These are phyloP conservation scores for Penicillium silybi DNA, from an alignment of 495 filamentous ascomycete genomes.

Conservation along the genomic window DNA sequence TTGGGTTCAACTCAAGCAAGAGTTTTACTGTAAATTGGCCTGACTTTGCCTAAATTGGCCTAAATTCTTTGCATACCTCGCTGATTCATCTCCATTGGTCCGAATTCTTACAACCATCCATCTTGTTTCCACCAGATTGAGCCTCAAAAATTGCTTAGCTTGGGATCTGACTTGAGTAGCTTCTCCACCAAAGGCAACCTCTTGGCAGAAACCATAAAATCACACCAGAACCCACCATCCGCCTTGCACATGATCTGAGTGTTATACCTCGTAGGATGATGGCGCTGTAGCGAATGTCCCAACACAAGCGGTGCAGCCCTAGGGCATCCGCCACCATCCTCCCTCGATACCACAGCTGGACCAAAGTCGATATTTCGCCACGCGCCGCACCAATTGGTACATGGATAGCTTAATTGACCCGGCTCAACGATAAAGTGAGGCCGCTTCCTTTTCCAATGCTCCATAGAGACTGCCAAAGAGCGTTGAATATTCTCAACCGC, in stretches of 20 bases:
- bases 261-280: neutral
- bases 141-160: neutral
- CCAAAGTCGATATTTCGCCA: conserved; percentile 1
- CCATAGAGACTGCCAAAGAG: neutral
- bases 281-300: neutral
- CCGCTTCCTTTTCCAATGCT: neutral
- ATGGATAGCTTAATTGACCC: neutral
- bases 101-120: too few relatives aligned
- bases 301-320: neutral
- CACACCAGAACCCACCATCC: neutral
- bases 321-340: neutral
- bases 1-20: too few relatives aligned
- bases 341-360: neutral
- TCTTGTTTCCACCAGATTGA: neutral
- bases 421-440: neutral
- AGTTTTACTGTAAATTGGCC: too few relatives aligned
- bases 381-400: conserved; percentile 1
- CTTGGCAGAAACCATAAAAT: neutral
- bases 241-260: neutral
- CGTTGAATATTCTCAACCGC: neutral
- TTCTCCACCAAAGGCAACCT: neutral
- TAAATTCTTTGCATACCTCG: too few relatives aligned
- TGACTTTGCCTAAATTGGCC: too few relatives aligned
- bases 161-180: neutral
- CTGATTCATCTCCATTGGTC: too few relatives aligned